A percentile compares a stretch with the other conserved stretches of the same genome.
Evolutionary conservation across 257 asterid species (phyloP).

Genomic region (Henckelia pumila): DNA sequence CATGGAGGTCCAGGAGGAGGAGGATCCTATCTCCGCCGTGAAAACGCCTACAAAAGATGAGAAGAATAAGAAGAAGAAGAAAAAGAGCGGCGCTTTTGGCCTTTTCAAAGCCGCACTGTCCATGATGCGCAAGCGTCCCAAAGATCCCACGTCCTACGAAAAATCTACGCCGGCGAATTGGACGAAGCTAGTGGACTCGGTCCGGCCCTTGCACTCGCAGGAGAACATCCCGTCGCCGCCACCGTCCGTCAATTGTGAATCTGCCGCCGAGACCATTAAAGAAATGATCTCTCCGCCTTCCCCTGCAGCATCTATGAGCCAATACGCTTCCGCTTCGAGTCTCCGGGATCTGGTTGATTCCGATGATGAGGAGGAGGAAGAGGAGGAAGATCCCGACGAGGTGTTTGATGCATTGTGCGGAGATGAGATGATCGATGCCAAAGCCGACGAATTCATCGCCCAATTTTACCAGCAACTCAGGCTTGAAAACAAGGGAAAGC

Average conservation of each 20-base stretch:
- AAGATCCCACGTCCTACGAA: background rate
- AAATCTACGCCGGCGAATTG: constrained; percentile 31
- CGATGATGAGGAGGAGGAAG: constrained; percentile 35
- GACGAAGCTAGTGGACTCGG: constrained; percentile 63
- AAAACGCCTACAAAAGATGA: constrained; percentile 11
- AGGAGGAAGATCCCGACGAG: constrained; percentile 50
- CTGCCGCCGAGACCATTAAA: constrained; percentile 14
- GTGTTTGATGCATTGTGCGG: constrained; percentile 55
- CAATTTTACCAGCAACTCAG: constrained; percentile 54
- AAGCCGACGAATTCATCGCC: constrained; percentile 63
- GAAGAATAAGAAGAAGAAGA: constrained; percentile 28
- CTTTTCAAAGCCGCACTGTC: constrained; percentile 54
- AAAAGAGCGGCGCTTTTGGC: constrained; percentile 46
- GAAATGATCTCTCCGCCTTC: constrained; percentile 11
- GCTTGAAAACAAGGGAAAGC: constrained; percentile 30
- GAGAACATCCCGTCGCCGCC: constrained; percentile 24
- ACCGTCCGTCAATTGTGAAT: background rate
- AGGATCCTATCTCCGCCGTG: background rate
- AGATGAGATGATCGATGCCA: constrained; percentile 61
- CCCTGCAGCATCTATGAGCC: constrained; percentile 45
- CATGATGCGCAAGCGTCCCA: constrained; percentile 40
- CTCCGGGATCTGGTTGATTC: constrained; percentile 41
- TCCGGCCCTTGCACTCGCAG: constrained; percentile 69
- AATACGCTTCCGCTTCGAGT: constrained; percentile 48
- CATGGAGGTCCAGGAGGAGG: background rate